Evolutionary conservation across 2,329 filamentous ascomycete genomes (phyloP), one percentile per base, ranked within the genome.

Genomic region (Gremmenia infestans): DNA sequence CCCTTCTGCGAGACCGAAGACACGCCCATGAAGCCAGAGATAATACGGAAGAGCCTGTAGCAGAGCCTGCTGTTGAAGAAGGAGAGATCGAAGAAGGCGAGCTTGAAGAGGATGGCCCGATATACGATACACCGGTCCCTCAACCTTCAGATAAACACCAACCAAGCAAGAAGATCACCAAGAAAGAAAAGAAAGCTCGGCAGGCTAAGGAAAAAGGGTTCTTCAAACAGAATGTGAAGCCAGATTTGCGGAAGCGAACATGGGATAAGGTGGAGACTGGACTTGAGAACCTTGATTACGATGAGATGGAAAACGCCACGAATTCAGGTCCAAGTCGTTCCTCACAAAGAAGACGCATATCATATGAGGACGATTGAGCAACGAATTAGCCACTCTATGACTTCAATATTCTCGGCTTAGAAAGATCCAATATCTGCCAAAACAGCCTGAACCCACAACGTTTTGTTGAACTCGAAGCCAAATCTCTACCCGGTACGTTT

Each of bases 251-350:
- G 48, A 87, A 87, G 72, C 78, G 83, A 42, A 87, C 83, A 0
- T 87, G 83, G 83, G 83, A 87, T 61, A 74, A 84, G 17, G 83
- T 87, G 6, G 84, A 85, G 54, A 74, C 75, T 49, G 83, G 83
- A 8, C 72, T 86, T 54, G 81, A 81, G 55, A 78, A 76, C 45
- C 73, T 87, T 19, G 78, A 85, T 63, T 87, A 87, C 60, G 83
- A 82, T 58, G 77, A 80, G 50, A 65, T 71, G 22, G 70, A 71
- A 17, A 50, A 59, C 15, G 55, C 47, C 7, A 57, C 65, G 12
- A 55, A 57, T 8, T 46, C 65, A 5, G 54, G 60, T 23, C 55
- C 63, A 9, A 61, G 66, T 28, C 67, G 65, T 15, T 61, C 69
- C 25, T 57, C 72, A 8, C 74, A 78, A 62, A 72, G 77, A 50